Evolutionary conservation across 2,329 filamentous ascomycete genomes (phyloP), one percentile per base, ranked within the genome.

Genomic region (Paecilomyces sp.): DNA sequence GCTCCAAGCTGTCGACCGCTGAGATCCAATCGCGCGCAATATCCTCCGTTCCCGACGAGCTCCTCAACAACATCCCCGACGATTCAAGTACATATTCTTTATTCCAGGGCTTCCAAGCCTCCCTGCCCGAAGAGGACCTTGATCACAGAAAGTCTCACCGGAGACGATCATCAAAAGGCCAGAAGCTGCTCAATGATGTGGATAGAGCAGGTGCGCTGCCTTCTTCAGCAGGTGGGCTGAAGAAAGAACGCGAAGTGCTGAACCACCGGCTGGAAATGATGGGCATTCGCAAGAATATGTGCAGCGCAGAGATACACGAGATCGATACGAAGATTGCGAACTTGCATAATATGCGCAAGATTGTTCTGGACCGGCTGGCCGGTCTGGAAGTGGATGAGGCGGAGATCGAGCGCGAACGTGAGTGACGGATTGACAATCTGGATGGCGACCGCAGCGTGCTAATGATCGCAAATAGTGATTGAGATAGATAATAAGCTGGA

Each of bases 261-360:
- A 88, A 89, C 78, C 92, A 95, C 74, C 85, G 91, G 65, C 80
- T 99, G 66, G 92, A 97, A 70, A 90, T 97, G 85, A 86, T 97
- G 78, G 85, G 88, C 3, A 86, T 97, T 63, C 85, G 94, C 61
- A 99, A 99, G 76, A 96, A 94, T 71, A 97, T 99, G 93, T 93
- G 92, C 66, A 94, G 91, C 69, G 90, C 91, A 63, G 94, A 99
- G 75, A 97, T 99, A 61, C 86, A 87, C 61, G 94, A 99, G 70
- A 96, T 99, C 62, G 94, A 99, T 77, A 92, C 89, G 77, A 99
- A 97, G 76, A 93, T 99, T 64, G 86, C 91, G 62, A 97, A 97
- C 74, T 80, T 99, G 58, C 88, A 91, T 67, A 91, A 86, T 63
- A 97, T 97, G 91, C 88, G 94, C 65, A 89, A 88, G 70, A 95